Percentiles rank a stretch among this genome's conserved stretches.
These are phyloP conservation scores for Nakaseomyces delphensis DNA, from an alignment of 1,139 yeast species.

Conservation along the genomic window DNA sequence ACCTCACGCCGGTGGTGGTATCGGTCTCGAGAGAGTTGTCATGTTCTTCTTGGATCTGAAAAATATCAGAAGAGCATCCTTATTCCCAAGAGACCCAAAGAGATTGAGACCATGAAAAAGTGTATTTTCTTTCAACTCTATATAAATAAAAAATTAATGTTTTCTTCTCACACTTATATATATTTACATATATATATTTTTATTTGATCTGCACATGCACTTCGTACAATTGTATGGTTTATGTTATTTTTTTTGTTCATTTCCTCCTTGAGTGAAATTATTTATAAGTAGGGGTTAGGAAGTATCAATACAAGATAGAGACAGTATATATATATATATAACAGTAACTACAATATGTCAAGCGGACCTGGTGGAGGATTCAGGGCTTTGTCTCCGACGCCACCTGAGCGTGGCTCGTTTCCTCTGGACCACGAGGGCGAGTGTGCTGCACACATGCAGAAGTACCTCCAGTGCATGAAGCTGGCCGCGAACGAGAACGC, in stretches of 20 bases:
- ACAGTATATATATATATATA: not conserved
- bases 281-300: too few relatives aligned
- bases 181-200: not conserved
- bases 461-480: constrained; percentile 71
- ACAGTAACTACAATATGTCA: constrained; percentile 19
- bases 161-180: not conserved
- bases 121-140: not conserved
- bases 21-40: constrained; percentile 95
- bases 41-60: constrained; percentile 96
- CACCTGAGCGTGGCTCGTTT: constrained; percentile 94
- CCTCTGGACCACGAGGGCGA: constrained; percentile 91
- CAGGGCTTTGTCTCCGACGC: constrained; percentile 67
- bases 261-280: too few relatives aligned
- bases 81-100: constrained; percentile 98
- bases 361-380: constrained; percentile 37
- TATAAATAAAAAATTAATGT: not conserved
- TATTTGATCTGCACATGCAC: too few relatives aligned
- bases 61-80: constrained; percentile 93
- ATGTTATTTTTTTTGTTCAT: too few relatives aligned
- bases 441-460: constrained; percentile 65
- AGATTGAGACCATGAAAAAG: constrained; percentile 71
- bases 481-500: constrained; percentile 76
- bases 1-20: constrained; percentile 99
- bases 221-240: too few relatives aligned
- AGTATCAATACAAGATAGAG: too few relatives aligned